These are phyloP conservation scores for Triadica sebifera DNA, from an alignment of 345 rosid genomes.

Conservation along the genomic window DNA sequence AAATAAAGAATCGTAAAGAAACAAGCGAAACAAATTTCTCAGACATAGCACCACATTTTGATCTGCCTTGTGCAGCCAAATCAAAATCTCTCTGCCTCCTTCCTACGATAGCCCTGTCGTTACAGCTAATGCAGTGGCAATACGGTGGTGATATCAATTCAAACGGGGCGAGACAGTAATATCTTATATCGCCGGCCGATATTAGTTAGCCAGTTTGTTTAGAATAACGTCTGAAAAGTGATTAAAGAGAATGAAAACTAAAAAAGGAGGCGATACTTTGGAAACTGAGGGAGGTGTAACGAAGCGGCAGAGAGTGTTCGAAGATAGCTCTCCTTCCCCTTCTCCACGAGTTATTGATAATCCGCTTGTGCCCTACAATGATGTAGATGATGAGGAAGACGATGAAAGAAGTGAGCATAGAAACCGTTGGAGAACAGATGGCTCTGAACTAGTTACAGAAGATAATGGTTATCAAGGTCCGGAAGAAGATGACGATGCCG, in stretches of 20 bases:
- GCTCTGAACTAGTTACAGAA: background rate
- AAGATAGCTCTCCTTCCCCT: slow-evolving; percentile 29
- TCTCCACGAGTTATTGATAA: slow-evolving; percentile 39
- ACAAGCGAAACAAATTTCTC: no score
- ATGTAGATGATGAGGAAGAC: slow-evolving; percentile 68
- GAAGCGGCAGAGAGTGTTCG: slow-evolving; percentile 50
- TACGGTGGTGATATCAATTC: no score
- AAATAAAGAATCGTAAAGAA: no score
- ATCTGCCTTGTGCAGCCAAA: no score
- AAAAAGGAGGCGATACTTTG: slow-evolving; percentile 36
- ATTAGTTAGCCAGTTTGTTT: background rate
- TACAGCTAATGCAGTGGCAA: no score
- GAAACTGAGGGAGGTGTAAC: slow-evolving; percentile 37
- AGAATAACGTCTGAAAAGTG: background rate
- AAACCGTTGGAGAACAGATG: slow-evolving; percentile 16
- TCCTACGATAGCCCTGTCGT: background rate
- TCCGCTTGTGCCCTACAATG: slow-evolving; percentile 65
- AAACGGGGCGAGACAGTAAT: no score
- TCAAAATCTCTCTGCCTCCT: no score
- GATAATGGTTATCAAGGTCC: slow-evolving; percentile 25
- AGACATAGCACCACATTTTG: no score
- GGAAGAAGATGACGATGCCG: slow-evolving; percentile 29
- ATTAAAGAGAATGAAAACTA: slow-evolving; percentile 36
- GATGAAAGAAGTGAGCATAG: slow-evolving; percentile 23
- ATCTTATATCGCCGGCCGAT: background rate